A percentile compares a stretch with the other conserved stretches of the same genome.
phyloP scores from a whole-genome alignment of 768 basidiomycete species.

The Boletus sp. region DNA sequence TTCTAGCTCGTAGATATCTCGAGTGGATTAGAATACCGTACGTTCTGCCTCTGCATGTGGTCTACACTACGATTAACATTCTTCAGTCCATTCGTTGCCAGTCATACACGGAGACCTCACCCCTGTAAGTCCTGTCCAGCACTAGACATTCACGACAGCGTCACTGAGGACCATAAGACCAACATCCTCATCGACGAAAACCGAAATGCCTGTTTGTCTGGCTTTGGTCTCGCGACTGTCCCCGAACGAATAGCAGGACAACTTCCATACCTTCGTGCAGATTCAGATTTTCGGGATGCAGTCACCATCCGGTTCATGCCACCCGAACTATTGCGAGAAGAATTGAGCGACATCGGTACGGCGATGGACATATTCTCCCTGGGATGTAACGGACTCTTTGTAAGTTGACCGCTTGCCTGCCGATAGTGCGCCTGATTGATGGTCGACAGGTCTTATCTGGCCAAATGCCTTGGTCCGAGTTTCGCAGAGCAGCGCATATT shows the following conservation, averaged over 20 bases:
- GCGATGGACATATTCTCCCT: conserved; percentile 12
- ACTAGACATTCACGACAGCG: background rate
- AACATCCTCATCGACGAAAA: conserved; percentile 18
- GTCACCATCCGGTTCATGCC: conserved; percentile 16
- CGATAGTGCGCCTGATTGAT: background rate
- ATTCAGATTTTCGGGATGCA: conserved; percentile 8
- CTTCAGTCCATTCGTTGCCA: conserved; percentile 13
- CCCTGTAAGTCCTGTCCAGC: conserved; percentile 2
- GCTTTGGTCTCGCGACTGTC: conserved; percentile 13
- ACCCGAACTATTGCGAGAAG: conserved; percentile 9
- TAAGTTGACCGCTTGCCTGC: background rate
- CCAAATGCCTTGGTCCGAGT: conserved; percentile 14
- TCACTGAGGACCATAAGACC: conserved; percentile 1
- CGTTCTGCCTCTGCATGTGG: background rate
- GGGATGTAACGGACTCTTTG: conserved; percentile 13
- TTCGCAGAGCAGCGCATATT: conserved; percentile 4
- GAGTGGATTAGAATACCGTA: conserved; percentile 16
- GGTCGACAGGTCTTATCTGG: conserved; percentile 12
- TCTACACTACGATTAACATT: background rate
- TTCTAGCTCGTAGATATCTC: conserved; percentile 15
- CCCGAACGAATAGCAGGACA: conserved; percentile 12
- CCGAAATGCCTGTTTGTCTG: conserved; percentile 4
- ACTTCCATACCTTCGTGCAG: conserved; percentile 10
- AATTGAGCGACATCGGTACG: background rate
- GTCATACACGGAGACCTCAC: conserved; percentile 16